Evolutionary conservation across 2,329 filamentous ascomycete species (phyloP).

Genomic region (Ceratocystis albifundus): DNA sequence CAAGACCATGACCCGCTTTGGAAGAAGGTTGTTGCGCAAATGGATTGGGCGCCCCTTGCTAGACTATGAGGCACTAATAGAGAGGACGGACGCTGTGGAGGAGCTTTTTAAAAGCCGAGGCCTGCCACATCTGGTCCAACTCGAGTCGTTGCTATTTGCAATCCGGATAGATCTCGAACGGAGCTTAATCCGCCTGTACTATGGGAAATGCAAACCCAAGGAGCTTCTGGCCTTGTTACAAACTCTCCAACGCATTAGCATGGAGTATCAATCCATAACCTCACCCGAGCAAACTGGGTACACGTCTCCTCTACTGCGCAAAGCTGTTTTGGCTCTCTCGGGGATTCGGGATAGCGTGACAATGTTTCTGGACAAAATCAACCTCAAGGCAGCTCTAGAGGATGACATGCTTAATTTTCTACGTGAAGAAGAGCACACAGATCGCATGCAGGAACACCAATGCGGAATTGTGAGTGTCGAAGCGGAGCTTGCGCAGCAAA

Average conservation of each 20-base stretch:
- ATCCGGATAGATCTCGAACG: conserved; percentile 74
- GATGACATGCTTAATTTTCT: conserved; percentile 96
- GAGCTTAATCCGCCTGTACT: conserved; percentile 89
- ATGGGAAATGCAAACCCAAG: conserved; percentile 83
- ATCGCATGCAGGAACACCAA: conserved; percentile 80
- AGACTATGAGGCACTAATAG: conserved; percentile 60
- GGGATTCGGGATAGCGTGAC: conserved; percentile 62
- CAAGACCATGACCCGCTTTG: conserved; percentile 81
- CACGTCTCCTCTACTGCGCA: conserved; percentile 53
- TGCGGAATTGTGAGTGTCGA: conserved; percentile 85
- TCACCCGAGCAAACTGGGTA: conserved; percentile 59
- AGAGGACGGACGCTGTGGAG: conserved; percentile 71
- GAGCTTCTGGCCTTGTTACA: conserved; percentile 80
- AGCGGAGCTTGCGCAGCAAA: conserved; percentile 72
- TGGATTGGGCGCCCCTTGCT: conserved; percentile 90
- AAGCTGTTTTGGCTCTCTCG: conserved; percentile 64
- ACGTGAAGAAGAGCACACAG: conserved; percentile 72
- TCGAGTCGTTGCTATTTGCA: conserved; percentile 58
- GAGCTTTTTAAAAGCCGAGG: conserved; percentile 64
- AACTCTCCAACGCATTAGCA: conserved; percentile 68
- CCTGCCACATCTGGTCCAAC: conserved; percentile 56
- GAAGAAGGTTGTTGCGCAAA: conserved; percentile 75
- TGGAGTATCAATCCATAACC: conserved; percentile 60
- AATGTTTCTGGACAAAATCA: conserved; percentile 71
- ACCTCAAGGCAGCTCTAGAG: conserved; percentile 64